Percentiles rank a stretch among this genome's conserved stretches.
Conservation (phyloP, 345 rosid genomes). For the Turritis glabra region DNA sequence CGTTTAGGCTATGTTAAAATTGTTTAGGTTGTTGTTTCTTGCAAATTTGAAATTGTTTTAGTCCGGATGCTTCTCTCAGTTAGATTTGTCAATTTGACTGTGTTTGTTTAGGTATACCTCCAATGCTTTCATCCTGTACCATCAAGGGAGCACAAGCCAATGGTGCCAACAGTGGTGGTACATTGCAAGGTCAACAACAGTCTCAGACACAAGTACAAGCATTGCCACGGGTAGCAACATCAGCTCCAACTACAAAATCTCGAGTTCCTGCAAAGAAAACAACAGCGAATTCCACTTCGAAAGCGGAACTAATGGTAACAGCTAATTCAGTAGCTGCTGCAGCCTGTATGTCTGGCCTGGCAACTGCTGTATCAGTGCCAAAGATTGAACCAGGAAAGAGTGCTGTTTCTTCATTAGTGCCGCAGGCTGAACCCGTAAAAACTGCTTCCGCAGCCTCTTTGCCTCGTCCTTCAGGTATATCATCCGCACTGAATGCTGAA, state of each 20-base stretch:
- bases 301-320: slow-evolving; percentile 55
- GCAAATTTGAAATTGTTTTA: not conserved
- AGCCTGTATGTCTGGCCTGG: slow-evolving; percentile 49
- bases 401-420: slow-evolving; percentile 3
- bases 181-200: slow-evolving; percentile 48
- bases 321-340: slow-evolving; percentile 88
- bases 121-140: slow-evolving; percentile 37
- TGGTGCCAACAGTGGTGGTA: slow-evolving; percentile 28
- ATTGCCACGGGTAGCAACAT: slow-evolving; percentile 39
- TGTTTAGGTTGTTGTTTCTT: slow-evolving; percentile 12
- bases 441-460: not conserved
- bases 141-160: slow-evolving; percentile 45
- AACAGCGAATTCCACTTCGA: slow-evolving; percentile 42
- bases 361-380: slow-evolving; percentile 22
- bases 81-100: slow-evolving; percentile 8
- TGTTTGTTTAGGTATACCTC: slow-evolving; percentile 42
- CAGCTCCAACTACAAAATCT: slow-evolving; percentile 45
- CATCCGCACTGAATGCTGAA: slow-evolving; percentile 12
- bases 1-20: not conserved
- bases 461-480: slow-evolving; percentile 18
- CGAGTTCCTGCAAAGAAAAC: slow-evolving; percentile 46
- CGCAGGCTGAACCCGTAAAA: slow-evolving; percentile 24
- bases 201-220: slow-evolving; percentile 41
- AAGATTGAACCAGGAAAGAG: slow-evolving; percentile 37
- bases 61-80: not conserved